Evolutionary conservation across 2,329 filamentous ascomycete genomes (phyloP), one percentile per base, ranked within the genome.

Genomic region (Aspergillus quadrilineatus): DNA sequence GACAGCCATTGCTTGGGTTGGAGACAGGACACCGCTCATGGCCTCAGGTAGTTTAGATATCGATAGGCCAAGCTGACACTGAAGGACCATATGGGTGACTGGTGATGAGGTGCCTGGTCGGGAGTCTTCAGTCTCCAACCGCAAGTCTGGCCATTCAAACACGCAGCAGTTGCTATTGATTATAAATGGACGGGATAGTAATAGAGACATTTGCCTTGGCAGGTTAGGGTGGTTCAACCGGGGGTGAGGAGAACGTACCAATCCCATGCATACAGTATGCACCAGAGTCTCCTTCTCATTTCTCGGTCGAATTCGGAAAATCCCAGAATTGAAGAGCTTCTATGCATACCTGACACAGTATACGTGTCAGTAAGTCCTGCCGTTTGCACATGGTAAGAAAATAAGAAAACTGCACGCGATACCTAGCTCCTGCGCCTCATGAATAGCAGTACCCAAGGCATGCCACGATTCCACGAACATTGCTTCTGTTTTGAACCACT

Each of bases 401-500:
- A 6, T 37, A 30, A 28, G 26, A n/a, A 29, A 22, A 1, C 2
- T 7, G 6, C 3, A 29, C 2, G 10, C 15, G 5, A 75, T 69
- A 76, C 77, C 78, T 46, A 79, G 67, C 59, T 82, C 79, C 61
- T 80, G 78, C 0, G 79, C 79, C 43, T 79, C 76, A 6, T 75
- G 76, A 30, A 81, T 77, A 2, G 75, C 73, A 50, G 67, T 67
- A 15, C 73, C 69, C 7, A 82, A 60, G 2, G 74, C 65, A 68
- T 81, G 79, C 79, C 79, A 81, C 0, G 79, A 73, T 30, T 80
- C 77, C 1, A 78, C 73, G 61, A 80, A 80, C 17, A 72, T 70
- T 12, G 74, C 75, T 54, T 79, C 77, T 3, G 74, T 75, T 57
- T 80, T 81, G 43, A 74, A 75, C 78, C 78, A 82, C 22, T 71